These are phyloP conservation scores for Inga oerstediana DNA, from an alignment of 306 rosid genomes.

Conservation along the genomic window DNA sequence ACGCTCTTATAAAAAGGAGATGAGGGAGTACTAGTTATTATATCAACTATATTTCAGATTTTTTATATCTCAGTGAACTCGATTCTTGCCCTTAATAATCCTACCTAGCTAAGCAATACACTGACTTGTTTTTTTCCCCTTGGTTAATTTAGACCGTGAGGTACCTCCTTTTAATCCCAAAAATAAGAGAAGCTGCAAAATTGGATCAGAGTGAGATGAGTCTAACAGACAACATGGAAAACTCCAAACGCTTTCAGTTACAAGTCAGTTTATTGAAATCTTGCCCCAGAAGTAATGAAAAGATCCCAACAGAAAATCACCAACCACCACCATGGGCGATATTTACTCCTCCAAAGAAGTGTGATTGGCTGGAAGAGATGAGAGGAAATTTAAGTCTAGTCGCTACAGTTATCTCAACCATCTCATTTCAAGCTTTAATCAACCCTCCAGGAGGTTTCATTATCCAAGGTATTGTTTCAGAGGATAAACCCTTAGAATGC, in stretches of 20 bases:
- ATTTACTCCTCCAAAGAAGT: not conserved
- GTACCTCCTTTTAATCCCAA: not conserved
- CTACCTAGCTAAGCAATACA: not conserved
- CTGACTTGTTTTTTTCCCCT: not conserved
- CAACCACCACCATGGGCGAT: not conserved
- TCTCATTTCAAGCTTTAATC: no score
- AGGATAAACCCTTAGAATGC: no score
- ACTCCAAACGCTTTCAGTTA: not conserved
- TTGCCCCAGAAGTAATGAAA: not conserved
- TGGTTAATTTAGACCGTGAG: not conserved
- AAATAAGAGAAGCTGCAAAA: not conserved
- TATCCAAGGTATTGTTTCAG: no score
- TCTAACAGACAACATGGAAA: not conserved
- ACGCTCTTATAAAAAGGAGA: rapidly evolving
- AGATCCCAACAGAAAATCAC: not conserved
- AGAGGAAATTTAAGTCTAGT: no score
- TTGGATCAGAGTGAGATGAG: not conserved
- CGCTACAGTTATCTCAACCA: no score
- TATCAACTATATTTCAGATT: no score
- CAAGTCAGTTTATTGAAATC: not conserved
- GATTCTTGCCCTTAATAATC: not conserved
- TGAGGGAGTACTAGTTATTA: no score
- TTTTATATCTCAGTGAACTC: not conserved
- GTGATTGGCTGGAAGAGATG: not conserved
- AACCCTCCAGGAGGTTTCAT: no score